These are phyloP conservation scores for Euphrasia confusa DNA, from an alignment of 257 asterid genomes.

Conservation along the genomic window DNA sequence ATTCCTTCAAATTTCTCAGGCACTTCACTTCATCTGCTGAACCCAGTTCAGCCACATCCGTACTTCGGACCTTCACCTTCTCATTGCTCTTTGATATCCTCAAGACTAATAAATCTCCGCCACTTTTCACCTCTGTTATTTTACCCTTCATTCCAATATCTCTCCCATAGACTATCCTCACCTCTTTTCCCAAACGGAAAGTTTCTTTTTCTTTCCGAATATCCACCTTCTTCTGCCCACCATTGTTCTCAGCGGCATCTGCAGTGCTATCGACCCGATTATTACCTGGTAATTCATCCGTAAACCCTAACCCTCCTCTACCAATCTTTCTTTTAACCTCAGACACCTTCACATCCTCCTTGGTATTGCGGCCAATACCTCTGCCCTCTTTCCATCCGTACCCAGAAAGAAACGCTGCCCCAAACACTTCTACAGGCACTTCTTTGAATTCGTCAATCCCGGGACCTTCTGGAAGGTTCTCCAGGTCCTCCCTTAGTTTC, in stretches of 20 bases:
- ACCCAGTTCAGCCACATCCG: slow-evolving; percentile 66
- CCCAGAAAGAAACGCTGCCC: slow-evolving; percentile 60
- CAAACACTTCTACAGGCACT: slow-evolving; percentile 78
- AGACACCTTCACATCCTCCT: slow-evolving; percentile 52
- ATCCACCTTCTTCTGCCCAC: slow-evolving; percentile 22
- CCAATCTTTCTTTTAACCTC: slow-evolving; percentile 53
- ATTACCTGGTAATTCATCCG: slow-evolving; percentile 26
- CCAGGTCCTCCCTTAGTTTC: slow-evolving; percentile 53
- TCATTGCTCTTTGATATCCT: slow-evolving; percentile 42
- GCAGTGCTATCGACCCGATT: slow-evolving; percentile 20
- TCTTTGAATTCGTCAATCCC: slow-evolving; percentile 53
- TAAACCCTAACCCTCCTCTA: slow-evolving; percentile 81
- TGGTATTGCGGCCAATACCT: slow-evolving; percentile 71
- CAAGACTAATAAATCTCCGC: slow-evolving; percentile 44
- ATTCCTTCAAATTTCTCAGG: slow-evolving; percentile 51
- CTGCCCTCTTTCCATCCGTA: slow-evolving; percentile 82
- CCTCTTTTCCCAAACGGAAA: slow-evolving; percentile 49
- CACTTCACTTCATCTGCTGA: slow-evolving; percentile 61
- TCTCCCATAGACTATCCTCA: slow-evolving; percentile 61
- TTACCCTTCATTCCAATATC: slow-evolving; percentile 63
- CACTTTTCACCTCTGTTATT: slow-evolving; percentile 45
- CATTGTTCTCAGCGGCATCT: slow-evolving; percentile 24
- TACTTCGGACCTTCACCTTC: slow-evolving; percentile 38
- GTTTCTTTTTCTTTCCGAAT: slow-evolving; percentile 26
- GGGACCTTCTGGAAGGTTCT: slow-evolving; percentile 50